Conservation (phyloP, 139 green algal genomes). For the Chlorella sp. region DNA sequence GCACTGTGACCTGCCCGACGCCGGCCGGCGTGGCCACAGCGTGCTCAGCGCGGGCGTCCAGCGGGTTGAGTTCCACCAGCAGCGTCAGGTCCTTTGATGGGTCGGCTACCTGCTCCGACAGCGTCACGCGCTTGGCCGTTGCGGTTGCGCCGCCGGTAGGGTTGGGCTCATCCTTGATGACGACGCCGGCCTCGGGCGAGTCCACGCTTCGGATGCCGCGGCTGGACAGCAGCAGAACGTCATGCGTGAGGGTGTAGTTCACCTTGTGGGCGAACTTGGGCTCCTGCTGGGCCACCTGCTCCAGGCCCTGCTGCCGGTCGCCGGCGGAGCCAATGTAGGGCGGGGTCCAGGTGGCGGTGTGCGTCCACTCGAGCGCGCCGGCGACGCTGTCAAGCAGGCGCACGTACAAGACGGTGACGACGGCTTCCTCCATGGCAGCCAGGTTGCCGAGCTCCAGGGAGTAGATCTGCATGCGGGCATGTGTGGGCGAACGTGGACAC, state of each 20-base stretch:
- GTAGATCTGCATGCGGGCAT: constrained; percentile 11
- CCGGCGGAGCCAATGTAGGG: constrained; percentile 16
- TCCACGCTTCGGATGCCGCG: constrained; percentile 9
- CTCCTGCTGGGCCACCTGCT: not conserved
- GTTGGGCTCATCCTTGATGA: too few relatives aligned
- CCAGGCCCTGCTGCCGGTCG: not conserved
- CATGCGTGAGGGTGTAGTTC: constrained; percentile 24
- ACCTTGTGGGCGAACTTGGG: not conserved
- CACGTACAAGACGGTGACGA: constrained; percentile 25
- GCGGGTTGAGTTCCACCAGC: constrained; percentile 13
- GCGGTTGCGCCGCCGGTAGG: too few relatives aligned
- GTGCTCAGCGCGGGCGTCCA: not conserved
- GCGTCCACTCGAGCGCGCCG: constrained; percentile 24
- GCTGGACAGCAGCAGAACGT: constrained; percentile 4
- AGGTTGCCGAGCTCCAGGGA: constrained; percentile 32
- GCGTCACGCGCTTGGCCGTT: not conserved
- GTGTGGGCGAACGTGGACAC: too few relatives aligned
- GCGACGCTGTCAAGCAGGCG: constrained; percentile 20
- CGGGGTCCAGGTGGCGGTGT: constrained; percentile 35
- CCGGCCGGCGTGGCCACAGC: not conserved
- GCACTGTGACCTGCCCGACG: not conserved
- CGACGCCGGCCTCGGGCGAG: constrained; percentile 3
- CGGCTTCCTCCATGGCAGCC: constrained; percentile 13
- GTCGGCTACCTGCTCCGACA: constrained; percentile 10
- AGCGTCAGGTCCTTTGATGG: constrained; percentile 29